Conservation (phyloP, 768 basidiomycete species). For the Lactarius sanguifluus region DNA sequence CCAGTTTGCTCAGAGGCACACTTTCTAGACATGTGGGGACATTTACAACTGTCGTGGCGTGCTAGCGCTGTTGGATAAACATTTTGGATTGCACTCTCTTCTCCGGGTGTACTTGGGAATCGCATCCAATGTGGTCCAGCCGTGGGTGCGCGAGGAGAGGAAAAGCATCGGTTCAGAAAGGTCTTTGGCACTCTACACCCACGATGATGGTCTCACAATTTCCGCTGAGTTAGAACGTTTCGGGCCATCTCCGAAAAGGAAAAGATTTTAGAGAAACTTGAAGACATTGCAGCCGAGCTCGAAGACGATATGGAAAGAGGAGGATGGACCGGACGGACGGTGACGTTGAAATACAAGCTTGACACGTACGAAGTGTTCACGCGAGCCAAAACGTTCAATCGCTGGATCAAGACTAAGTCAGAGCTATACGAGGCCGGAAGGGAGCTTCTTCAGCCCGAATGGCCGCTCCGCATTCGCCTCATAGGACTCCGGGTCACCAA, state of each 20-base stretch:
- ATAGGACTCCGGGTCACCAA: constrained; percentile 89
- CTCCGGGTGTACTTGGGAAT: constrained; percentile 84
- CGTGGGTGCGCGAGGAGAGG: constrained; percentile 72
- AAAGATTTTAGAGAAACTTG: constrained; percentile 71
- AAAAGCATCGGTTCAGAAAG: constrained; percentile 94
- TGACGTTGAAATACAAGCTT: constrained; percentile 92
- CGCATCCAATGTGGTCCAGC: constrained; percentile 77
- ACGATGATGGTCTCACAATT: not conserved
- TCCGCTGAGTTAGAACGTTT: constrained; percentile 61
- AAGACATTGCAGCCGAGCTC: constrained; percentile 79
- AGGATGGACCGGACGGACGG: constrained; percentile 84
- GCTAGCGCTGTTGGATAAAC: constrained; percentile 82
- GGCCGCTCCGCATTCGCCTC: constrained; percentile 76
- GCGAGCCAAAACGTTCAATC: constrained; percentile 75
- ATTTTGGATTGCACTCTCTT: constrained; percentile 75
- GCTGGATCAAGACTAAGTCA: constrained; percentile 70
- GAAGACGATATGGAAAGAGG: constrained; percentile 74
- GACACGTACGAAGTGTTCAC: constrained; percentile 88
- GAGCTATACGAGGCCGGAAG: constrained; percentile 81
- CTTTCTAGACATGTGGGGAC: constrained; percentile 79
- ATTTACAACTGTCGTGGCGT: constrained; percentile 73
- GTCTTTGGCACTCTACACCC: constrained; percentile 38
- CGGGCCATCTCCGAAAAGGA: constrained; percentile 60
- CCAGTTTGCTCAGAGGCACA: not conserved
- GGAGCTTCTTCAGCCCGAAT: constrained; percentile 76